Base-by-base conservation (phyloP, 306 rosid species). In the Erythrophleum fordii region DNA sequence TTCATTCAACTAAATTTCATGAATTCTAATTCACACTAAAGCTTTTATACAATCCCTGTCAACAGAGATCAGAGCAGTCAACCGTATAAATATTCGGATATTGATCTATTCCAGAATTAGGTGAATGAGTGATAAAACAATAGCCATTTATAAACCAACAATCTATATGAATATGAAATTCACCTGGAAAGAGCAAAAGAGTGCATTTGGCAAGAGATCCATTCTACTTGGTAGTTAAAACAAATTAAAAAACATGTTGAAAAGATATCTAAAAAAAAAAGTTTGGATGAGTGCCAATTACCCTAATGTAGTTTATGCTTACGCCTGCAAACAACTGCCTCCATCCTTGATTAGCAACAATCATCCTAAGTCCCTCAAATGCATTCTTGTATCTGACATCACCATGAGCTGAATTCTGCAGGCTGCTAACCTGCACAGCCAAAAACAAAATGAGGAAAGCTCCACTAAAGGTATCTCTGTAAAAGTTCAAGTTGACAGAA, bases 241-340 rank as follows among this genome's bases (percentile, higher is more conserved):
- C 48, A 58, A 56, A 77, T 11, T 3, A 37, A 66, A n/a, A 74
- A 69, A 6, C 6, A 49, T 62, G 25, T 52, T 55, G 77, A 72
- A 62, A 76, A 41, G 69, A 55, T 71, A 29, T 55, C 66, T 56
- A 78, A 72, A 60, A 78, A 72, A 60, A 49, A 77, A 71, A 65
- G 75, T 46, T 65, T 37, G 73, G 37, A 31, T 71, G 69, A 26
- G 26, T 29, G 77, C 58, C 71, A 25, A 73, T 91, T 86, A 95
- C 98, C 99, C 97, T 93, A 65, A 95, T 90, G 76, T 93, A 93
- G 85, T 95, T 95, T 4, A 95, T 89, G 93, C 97, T 95, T 45
- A 93, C 85, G 81, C 99, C 99, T 26, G 97, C 92, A 87, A 95
- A 93, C 90, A 95, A 86, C 78, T 90, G 97, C 62, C 83, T 87